Conservation (phyloP, 2,329 filamentous ascomycete species). For the Aspergillus fijiensis region DNA sequence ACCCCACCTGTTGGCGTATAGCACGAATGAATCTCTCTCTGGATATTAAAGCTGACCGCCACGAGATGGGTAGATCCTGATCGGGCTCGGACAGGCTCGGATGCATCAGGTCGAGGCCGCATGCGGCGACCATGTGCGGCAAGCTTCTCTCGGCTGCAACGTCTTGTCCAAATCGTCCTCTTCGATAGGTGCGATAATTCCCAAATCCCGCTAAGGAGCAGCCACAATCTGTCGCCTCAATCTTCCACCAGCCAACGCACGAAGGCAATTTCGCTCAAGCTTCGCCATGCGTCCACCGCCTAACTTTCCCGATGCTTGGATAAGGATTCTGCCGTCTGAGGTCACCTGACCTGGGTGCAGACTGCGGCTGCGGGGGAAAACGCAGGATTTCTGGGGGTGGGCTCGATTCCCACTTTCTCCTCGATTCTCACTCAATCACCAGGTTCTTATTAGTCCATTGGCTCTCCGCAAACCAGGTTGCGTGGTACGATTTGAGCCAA, state of each 20-base stretch:
- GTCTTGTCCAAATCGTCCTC: neutral
- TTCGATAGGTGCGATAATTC: neutral
- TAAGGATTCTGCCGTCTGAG: neutral
- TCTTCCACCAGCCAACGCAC: neutral
- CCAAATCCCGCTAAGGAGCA: neutral
- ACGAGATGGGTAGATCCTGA: neutral
- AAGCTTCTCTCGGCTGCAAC: neutral
- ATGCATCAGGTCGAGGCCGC: neutral
- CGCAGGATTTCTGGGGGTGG: neutral
- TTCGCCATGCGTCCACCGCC: neutral
- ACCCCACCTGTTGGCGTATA: no score
- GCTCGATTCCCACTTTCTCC: neutral
- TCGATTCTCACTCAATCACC: neutral
- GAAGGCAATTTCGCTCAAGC: neutral
- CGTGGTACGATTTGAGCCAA: no score
- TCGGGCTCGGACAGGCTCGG: neutral
- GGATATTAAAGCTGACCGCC: neutral
- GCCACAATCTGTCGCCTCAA: neutral
- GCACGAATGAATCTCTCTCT: no score
- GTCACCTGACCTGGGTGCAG: neutral
- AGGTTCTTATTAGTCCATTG: neutral
- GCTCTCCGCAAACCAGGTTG: neutral
- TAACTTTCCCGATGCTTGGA: neutral
- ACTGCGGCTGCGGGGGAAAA: neutral
- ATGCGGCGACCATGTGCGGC: neutral